These are phyloP conservation scores for Nosema granulosis DNA, from an alignment of 371 early-diverging fungal species.

Conservation along the genomic window DNA sequence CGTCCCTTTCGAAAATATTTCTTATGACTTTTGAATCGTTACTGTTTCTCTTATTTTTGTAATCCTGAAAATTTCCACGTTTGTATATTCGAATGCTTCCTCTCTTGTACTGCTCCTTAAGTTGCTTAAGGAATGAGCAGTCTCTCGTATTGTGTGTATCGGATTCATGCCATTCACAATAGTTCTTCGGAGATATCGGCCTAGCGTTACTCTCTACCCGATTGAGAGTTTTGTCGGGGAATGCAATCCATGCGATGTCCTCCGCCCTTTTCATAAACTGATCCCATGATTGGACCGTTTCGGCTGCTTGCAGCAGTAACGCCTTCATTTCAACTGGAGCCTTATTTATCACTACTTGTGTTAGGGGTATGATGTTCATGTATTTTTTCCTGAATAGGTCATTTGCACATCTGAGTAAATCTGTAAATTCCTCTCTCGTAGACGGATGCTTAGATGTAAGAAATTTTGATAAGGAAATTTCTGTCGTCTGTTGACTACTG, in stretches of 20 bases:
- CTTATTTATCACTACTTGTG: background rate
- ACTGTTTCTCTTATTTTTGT: too few relatives aligned
- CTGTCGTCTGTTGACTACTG: background rate
- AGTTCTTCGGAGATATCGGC: too few relatives aligned
- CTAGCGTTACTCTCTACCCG: too few relatives aligned
- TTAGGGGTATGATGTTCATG: background rate
- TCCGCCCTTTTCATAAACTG: conserved; percentile 10
- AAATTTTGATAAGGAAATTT: background rate
- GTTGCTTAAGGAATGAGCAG: too few relatives aligned
- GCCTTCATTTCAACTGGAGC: background rate
- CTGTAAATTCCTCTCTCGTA: background rate
- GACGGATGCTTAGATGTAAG: background rate
- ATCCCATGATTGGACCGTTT: background rate
- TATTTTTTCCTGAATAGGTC: background rate
- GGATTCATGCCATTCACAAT: too few relatives aligned
- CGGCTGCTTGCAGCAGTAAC: background rate
- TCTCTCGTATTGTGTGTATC: too few relatives aligned
- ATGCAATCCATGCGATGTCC: background rate
- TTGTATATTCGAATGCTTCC: too few relatives aligned
- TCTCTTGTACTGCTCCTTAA: too few relatives aligned
- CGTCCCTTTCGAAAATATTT: too few relatives aligned
- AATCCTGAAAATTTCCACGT: too few relatives aligned
- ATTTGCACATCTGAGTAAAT: background rate
- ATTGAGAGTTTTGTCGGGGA: too few relatives aligned
- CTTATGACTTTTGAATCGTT: too few relatives aligned